These are phyloP conservation scores for Pseudevernia furfuracea DNA, from an alignment of 495 filamentous ascomycete species.

Conservation along the genomic window DNA sequence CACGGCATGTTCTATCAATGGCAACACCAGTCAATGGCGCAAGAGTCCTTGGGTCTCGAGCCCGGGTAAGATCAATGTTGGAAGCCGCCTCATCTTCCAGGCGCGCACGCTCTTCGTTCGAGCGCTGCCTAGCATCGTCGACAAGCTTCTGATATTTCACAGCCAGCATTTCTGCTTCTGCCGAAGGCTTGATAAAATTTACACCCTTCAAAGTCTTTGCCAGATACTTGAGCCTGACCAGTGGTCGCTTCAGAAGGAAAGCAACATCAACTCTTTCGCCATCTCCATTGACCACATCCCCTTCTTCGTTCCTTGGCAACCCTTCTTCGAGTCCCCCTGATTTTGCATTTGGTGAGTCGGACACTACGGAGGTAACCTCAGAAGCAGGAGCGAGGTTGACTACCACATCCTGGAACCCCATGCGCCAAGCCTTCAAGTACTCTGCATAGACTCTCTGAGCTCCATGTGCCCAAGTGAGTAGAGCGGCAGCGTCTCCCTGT, in stretches of 20 bases:
- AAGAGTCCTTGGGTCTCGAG: conserved; percentile 70
- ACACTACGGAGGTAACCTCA: conserved; percentile 39
- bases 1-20: conserved; percentile 65
- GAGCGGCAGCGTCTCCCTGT: conserved; percentile 53
- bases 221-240: conserved; percentile 83
- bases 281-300: conserved; percentile 66
- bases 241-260: conserved; percentile 78
- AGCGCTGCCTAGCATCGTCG: conserved; percentile 63
- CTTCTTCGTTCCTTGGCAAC: conserved; percentile 67
- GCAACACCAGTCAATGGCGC: conserved; percentile 58
- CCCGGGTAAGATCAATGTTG: conserved; percentile 68
- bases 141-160: conserved; percentile 62
- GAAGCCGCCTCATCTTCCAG: conserved; percentile 86
- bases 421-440: conserved; percentile 83
- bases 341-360: conserved; percentile 32
- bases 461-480: conserved; percentile 73
- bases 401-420: conserved; percentile 92
- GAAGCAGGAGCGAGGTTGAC: conserved; percentile 78
- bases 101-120: conserved; percentile 76
- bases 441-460: conserved; percentile 73
- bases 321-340: conserved; percentile 57
- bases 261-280: conserved; percentile 93
- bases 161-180: conserved; percentile 50
- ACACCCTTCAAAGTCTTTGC: conserved; percentile 72
- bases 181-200: conserved; percentile 48